Conservation (phyloP, 2,329 filamentous ascomycete species). For the Aspergillus spinulosporus region DNA sequence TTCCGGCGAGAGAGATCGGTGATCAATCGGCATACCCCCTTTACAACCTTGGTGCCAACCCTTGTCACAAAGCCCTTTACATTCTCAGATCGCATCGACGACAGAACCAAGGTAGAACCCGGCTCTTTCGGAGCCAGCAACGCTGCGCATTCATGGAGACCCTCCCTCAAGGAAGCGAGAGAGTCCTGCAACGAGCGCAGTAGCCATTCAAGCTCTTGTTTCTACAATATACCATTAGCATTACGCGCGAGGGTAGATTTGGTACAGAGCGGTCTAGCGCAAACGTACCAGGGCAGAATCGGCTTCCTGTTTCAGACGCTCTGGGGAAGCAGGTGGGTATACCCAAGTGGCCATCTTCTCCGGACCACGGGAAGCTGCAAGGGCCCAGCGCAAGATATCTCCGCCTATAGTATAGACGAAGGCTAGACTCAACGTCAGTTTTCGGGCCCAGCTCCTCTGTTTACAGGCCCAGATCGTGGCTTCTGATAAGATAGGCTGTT, state of each 20-base stretch:
- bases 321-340: conserved; percentile 58
- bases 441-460: neutral
- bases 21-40: conserved; percentile 61
- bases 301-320: conserved; percentile 54
- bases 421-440: neutral
- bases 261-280: neutral
- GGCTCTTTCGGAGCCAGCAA: conserved; percentile 81
- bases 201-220: conserved; percentile 64
- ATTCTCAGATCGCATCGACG: conserved; percentile 79
- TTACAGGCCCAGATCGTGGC: neutral
- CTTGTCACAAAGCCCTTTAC: conserved; percentile 92
- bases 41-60: conserved; percentile 85
- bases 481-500: conserved; percentile 4
- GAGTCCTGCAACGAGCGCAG: conserved; percentile 62
- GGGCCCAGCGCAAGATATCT: conserved; percentile 3
- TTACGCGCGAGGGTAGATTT: too few relatives aligned
- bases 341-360: conserved; percentile 60
- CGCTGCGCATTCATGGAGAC: conserved; percentile 84
- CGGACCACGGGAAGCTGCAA: neutral
- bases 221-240: conserved; percentile 35
- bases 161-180: conserved; percentile 62
- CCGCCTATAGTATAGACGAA: neutral
- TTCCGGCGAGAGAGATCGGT: neutral
- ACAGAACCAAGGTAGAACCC: conserved; percentile 85
- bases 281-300: conserved; percentile 52